Base-by-base conservation (phyloP, 1,284 basidiomycete species). In the Bjerkandera adusta region DNA sequence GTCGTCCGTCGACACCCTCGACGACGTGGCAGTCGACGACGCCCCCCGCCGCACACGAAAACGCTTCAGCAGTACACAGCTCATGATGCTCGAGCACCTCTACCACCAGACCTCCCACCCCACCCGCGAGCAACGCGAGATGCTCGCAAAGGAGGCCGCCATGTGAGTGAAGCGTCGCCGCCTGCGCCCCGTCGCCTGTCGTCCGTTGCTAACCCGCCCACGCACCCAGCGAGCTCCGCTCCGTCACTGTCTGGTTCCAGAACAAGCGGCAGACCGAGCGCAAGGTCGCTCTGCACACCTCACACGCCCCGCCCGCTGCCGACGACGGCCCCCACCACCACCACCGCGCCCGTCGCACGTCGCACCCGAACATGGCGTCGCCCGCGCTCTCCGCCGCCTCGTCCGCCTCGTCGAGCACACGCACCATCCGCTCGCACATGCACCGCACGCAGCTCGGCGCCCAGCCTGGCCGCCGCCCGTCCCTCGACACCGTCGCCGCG, bases 161-260 rank as follows among this genome's bases (percentile, higher is more conserved):
- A 80, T 88, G 85, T 86, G 65, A 56, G 79, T 75, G 15, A n/a
- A n/a, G n/a, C 32, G 26, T 32, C 35, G 27, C 52, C 32, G 43
- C 45, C 32, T 47, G 44, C 51, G 41, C 7, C 42, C 46, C 43
- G 33, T 36, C 21, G 21, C 20, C 13, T 25, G 21, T 27, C 22
- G 25, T 24, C 25, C 26, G 36, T 42, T 13, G 34, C 22, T 42
- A 30, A 25, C 35, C 15, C 15, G n/a, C n/a, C n/a, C n/a, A n/a
- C n/a, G n/a, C 8, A 13, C 24, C n/a, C 33, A 89, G 85, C 74
- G 85, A 88, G 64, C 72, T 78, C 27, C 86, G 86, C 56, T 84
- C 83, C 1, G 85, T 89, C 18, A 89, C 84, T 3, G 83, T 88
- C 41, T 89, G 85, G 85, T 87, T 89, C 68, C 85, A 88, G 63